phyloP scores from a whole-genome alignment of 78 protist species.

The Salpingoeca rosetta region DNA sequence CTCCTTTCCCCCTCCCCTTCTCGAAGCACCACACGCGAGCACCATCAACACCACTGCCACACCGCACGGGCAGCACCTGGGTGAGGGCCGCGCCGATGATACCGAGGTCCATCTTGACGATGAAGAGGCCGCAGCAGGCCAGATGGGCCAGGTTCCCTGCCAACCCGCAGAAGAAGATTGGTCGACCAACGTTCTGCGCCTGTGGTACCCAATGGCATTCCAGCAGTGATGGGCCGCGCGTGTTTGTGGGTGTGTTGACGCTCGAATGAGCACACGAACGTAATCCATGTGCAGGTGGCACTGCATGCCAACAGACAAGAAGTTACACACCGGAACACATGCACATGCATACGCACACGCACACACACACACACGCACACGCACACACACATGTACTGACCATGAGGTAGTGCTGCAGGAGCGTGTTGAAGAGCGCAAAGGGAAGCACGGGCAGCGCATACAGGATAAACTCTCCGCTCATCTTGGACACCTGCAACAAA shows the following conservation, averaged over 20 bases:
- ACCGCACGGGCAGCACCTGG: background rate
- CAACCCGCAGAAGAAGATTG: background rate
- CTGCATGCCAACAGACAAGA: background rate
- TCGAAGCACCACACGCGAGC: no score
- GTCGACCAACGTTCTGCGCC: background rate
- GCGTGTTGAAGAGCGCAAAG: background rate
- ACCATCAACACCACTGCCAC: no score
- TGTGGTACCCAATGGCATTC: constrained; percentile 3
- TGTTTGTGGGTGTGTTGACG: no score
- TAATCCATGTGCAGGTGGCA: background rate
- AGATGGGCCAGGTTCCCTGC: background rate
- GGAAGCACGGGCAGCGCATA: background rate
- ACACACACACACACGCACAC: no score
- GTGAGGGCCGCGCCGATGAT: constrained; percentile 14
- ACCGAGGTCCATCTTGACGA: background rate
- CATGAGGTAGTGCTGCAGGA: background rate
- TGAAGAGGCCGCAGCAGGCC: background rate
- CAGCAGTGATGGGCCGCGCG: no score
- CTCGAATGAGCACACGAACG: background rate
- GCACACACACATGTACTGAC: no score
- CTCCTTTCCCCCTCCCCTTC: no score
- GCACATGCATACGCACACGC: no score
- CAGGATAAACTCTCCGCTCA: background rate
- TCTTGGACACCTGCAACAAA: no score
- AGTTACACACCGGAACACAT: no score